Percentiles rank a stretch among this genome's conserved stretches.
Evolutionary conservation across 2,329 filamentous ascomycete genomes (phyloP).

Genomic region (Delphinella strobiligena): DNA sequence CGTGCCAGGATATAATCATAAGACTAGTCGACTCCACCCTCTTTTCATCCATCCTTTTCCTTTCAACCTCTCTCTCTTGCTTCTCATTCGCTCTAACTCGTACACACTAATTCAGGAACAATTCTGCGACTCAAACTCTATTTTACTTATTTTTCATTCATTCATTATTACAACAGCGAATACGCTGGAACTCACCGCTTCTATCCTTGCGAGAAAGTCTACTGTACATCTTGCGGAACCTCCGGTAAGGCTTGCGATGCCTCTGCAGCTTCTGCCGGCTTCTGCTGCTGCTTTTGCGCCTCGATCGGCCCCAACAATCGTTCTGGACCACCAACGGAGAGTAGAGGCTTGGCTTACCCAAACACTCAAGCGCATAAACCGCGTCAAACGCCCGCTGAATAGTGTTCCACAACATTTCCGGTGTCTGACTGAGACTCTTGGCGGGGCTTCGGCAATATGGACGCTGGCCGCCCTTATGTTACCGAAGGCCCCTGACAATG

Average conservation of each 20-base stretch:
- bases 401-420: conserved; percentile 89
- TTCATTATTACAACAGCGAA: not conserved
- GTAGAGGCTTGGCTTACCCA: conserved; percentile 94
- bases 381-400: conserved; percentile 92
- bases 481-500: conserved; percentile 73
- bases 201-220: no score
- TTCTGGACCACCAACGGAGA: conserved; percentile 62
- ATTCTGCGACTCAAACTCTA: not conserved
- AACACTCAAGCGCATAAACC: conserved; percentile 92
- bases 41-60: conserved; percentile 4
- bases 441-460: conserved; percentile 85
- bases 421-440: conserved; percentile 90
- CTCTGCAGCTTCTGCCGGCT: conserved; percentile 82
- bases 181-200: not conserved
- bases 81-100: conserved; percentile 4
- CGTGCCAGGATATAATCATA: conserved; percentile 1
- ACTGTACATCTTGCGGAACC: no score
- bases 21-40: conserved; percentile 3
- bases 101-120: conserved; percentile 4
- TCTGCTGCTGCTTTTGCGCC: conserved; percentile 95
- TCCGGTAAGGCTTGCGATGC: conserved; percentile 64
- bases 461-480: conserved; percentile 87
- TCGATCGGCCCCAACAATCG: conserved; percentile 85
- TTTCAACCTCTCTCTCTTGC: not conserved
- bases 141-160: not conserved